Percentiles rank a stretch among this genome's conserved stretches.
Evolutionary conservation across 345 rosid genomes (phyloP).

Genomic region (Psidium guajava): DNA sequence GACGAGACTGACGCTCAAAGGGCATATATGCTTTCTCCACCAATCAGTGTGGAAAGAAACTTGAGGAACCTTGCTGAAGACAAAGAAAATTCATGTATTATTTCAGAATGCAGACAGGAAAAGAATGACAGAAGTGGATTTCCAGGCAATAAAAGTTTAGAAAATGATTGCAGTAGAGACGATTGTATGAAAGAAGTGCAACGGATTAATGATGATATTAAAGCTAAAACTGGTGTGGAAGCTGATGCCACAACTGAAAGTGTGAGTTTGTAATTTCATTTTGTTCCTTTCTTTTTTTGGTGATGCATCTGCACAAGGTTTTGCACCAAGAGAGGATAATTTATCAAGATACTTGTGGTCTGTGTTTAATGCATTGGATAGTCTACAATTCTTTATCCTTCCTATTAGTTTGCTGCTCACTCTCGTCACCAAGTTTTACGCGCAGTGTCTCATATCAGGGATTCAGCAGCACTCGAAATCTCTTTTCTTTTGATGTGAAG

Average conservation of each 20-base stretch:
- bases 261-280: background rate
- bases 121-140: constrained; percentile 7
- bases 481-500: background rate
- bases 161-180: background rate
- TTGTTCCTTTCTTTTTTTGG: background rate
- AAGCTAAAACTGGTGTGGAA: background rate
- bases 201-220: background rate
- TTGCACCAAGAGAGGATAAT: background rate
- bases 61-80: constrained; percentile 23
- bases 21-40: constrained; percentile 23
- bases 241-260: background rate
- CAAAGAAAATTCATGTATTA: constrained; percentile 37
- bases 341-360: background rate
- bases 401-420: background rate
- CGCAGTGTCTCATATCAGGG: background rate
- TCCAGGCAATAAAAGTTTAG: background rate
- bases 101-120: constrained; percentile 14
- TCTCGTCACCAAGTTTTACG: background rate
- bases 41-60: constrained; percentile 14
- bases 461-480: background rate
- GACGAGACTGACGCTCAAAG: constrained; percentile 33
- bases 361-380: background rate
- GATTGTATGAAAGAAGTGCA: background rate
- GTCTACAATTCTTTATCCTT: background rate
- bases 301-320: background rate